Conservation (phyloP, 1,284 basidiomycete genomes). For the Ceratobasidium sp. region DNA sequence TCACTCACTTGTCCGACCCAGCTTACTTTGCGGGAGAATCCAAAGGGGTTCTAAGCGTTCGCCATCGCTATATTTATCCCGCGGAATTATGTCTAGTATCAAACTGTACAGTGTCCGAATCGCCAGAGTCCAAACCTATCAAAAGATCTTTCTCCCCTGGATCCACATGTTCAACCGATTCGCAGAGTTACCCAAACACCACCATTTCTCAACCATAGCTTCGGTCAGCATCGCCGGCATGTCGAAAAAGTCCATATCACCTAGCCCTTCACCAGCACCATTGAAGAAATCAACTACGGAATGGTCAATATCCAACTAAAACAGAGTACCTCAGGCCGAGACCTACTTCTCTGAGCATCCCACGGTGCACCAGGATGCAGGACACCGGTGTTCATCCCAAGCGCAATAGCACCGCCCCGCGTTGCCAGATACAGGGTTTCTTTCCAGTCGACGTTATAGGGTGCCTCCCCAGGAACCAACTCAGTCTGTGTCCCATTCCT, state of each 20-base stretch:
- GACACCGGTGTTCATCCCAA: constrained; percentile 62
- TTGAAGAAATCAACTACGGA: constrained; percentile 61
- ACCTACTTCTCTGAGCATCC: constrained; percentile 79
- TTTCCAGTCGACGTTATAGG: constrained; percentile 70
- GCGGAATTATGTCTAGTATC: not conserved
- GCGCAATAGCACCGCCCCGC: constrained; percentile 69
- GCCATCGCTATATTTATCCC: not conserved
- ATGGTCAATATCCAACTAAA: constrained; percentile 9
- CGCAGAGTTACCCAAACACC: constrained; percentile 73
- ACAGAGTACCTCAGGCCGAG: not conserved
- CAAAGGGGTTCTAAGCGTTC: constrained; percentile 43
- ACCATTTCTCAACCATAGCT: constrained; percentile 82
- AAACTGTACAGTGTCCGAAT: not conserved
- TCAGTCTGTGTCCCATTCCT: constrained; percentile 63
- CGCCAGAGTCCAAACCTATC: not conserved
- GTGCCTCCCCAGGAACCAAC: constrained; percentile 41
- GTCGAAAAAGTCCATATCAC: constrained; percentile 72
- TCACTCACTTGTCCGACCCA: constrained; percentile 18
- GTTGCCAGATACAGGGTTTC: constrained; percentile 80
- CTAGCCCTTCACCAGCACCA: constrained; percentile 55
- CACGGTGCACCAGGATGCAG: constrained; percentile 74
- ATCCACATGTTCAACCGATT: constrained; percentile 75
- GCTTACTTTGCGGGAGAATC: constrained; percentile 44
- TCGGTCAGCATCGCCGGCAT: constrained; percentile 52
- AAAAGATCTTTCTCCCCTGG: constrained; percentile 58